A percentile compares a stretch with the other conserved stretches of the same genome.
Evolutionary conservation across 306 rosid genomes (phyloP).

Genomic region (Quercus engelmannii): DNA sequence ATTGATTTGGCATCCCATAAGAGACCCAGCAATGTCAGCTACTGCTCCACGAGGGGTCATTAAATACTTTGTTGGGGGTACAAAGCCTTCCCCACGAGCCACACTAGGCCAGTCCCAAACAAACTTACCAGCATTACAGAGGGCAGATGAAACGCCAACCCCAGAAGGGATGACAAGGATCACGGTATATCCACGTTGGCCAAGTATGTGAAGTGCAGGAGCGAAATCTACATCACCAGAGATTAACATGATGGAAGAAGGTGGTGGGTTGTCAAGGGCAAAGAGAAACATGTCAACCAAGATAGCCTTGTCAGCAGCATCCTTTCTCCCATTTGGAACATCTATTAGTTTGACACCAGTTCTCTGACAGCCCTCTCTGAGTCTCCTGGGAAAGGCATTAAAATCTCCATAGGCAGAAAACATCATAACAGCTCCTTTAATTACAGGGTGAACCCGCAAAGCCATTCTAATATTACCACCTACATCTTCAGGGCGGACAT

Average conservation of each 20-base stretch:
- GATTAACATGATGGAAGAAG: conserved; percentile 88
- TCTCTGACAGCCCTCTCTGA: conserved; percentile 97
- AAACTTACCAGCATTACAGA: conserved; percentile 93
- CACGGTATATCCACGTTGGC: conserved; percentile 90
- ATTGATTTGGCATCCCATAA: conserved; percentile 65
- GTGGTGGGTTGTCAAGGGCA: conserved; percentile 99
- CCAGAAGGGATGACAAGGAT: conserved; percentile 89
- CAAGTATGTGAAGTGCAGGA: conserved; percentile 94
- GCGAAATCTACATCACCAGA: conserved; percentile 97
- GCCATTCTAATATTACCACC: conserved; percentile 96
- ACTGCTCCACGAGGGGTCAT: conserved; percentile 48
- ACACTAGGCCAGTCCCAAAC: conserved; percentile 99
- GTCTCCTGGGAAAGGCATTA: conserved; percentile 83
- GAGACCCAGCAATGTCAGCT: conserved; percentile 57
- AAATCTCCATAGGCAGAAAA: conserved; percentile 96
- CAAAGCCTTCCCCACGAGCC: conserved; percentile 92
- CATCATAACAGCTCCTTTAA: conserved; percentile 76
- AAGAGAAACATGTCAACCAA: conserved; percentile 96
- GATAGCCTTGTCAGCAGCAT: conserved; percentile 98
- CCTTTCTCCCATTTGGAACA: conserved; percentile 98
- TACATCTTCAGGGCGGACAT: conserved; percentile 92
- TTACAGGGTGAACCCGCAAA: conserved; percentile 82
- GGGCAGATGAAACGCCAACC: conserved; percentile 91
- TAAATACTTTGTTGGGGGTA: conserved; percentile 55
- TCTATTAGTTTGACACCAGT: conserved; percentile 92